A percentile compares a stretch with the other conserved stretches of the same genome.
These are phyloP conservation scores for Malus sylvestris DNA, from an alignment of 306 rosid species.

Conservation along the genomic window DNA sequence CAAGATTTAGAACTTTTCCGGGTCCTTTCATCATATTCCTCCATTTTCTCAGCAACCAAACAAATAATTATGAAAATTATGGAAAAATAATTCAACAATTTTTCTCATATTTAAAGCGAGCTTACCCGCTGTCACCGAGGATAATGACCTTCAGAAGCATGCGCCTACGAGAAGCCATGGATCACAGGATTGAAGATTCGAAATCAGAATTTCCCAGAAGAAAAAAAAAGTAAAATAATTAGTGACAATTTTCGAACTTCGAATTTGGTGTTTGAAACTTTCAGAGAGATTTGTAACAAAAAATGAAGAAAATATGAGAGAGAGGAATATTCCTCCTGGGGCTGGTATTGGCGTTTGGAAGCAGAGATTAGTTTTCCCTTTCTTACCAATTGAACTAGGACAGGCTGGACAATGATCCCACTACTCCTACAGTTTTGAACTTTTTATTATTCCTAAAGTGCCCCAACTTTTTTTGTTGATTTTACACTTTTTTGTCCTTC, in stretches of 20 bases:
- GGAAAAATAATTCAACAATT: not conserved
- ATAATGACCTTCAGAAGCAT: conserved; percentile 95
- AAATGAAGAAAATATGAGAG: not conserved
- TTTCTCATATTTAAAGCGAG: not conserved
- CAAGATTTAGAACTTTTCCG: not conserved
- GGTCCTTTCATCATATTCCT: not conserved
- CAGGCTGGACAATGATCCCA: not conserved
- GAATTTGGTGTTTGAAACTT: conserved; percentile 1
- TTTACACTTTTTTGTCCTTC: not conserved
- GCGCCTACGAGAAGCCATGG: conserved; percentile 96
- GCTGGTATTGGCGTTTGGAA: not conserved
- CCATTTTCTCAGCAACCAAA: conserved; percentile 12
- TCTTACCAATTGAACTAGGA: not conserved
- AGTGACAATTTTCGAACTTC: not conserved
- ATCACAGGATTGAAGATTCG: conserved; percentile 6
- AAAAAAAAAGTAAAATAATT: not conserved
- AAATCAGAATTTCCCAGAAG: not conserved
- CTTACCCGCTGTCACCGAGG: conserved; percentile 98
- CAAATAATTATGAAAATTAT: not conserved
- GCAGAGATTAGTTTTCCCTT: not conserved
- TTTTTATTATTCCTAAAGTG: not conserved
- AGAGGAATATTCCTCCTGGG: not conserved
- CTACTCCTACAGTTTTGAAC: not conserved
- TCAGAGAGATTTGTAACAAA: not conserved
- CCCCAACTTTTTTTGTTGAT: not conserved